These are phyloP conservation scores for Pisolithus sp. DNA, from an alignment of 768 basidiomycete genomes.

Conservation along the genomic window DNA sequence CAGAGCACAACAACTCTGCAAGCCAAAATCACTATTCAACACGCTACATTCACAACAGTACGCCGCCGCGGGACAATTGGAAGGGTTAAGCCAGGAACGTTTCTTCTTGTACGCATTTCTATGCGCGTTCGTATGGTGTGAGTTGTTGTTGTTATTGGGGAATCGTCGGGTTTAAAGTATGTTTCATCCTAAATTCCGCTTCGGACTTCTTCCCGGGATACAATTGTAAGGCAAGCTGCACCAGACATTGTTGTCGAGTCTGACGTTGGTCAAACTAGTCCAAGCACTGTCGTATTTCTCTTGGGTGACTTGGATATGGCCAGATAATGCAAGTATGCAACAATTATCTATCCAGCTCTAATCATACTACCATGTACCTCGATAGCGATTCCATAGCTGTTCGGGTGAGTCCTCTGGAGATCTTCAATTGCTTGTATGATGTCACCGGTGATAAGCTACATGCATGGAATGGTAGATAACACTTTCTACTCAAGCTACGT, in stretches of 20 bases:
- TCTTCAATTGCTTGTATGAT: background rate
- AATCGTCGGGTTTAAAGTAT: too few relatives aligned
- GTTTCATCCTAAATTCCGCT: too few relatives aligned
- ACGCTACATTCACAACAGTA: slow-evolving; percentile 69
- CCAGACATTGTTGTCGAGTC: background rate
- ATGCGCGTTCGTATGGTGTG: slow-evolving; percentile 50
- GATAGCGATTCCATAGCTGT: slow-evolving; percentile 40
- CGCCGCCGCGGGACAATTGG: slow-evolving; percentile 53
- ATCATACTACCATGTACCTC: slow-evolving; percentile 7
- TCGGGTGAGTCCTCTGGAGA: slow-evolving; percentile 31
- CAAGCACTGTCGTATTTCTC: slow-evolving; percentile 51
- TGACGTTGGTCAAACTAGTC: slow-evolving; percentile 24
- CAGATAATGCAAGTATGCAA: slow-evolving; percentile 39
- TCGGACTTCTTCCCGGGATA: too few relatives aligned
- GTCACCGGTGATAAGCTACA: slow-evolving; percentile 15
- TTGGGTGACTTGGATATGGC: too few relatives aligned
- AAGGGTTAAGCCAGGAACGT: slow-evolving; percentile 64
- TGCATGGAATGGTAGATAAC: slow-evolving; percentile 40
- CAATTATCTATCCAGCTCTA: slow-evolving; percentile 14
- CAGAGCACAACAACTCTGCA: too few relatives aligned
- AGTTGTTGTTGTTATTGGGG: too few relatives aligned
- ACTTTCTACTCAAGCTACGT: background rate
- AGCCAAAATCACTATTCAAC: slow-evolving; percentile 47
- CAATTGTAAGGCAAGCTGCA: slow-evolving; percentile 27
- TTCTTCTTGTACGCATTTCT: slow-evolving; percentile 68